Evolutionary conservation across 2,329 filamentous ascomycete species (phyloP).

Genomic region (Fusarium kyushuense): DNA sequence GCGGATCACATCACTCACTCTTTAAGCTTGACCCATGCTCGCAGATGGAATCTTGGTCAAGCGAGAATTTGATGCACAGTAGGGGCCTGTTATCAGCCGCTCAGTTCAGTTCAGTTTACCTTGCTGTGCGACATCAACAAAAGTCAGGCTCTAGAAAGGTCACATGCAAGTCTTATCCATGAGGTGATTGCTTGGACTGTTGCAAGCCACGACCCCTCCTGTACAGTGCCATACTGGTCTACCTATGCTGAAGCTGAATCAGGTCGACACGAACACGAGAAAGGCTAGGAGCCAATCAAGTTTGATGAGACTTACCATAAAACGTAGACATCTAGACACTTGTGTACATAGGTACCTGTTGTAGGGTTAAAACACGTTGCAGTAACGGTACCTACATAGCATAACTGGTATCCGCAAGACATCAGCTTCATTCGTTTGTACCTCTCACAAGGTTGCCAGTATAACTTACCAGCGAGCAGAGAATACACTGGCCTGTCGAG

Average conservation of each 20-base stretch:
- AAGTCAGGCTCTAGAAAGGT: neutral
- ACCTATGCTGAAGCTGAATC: slow-evolving; percentile 20
- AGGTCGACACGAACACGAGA: slow-evolving; percentile 40
- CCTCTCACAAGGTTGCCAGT: slow-evolving; percentile 34
- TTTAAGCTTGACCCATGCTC: slow-evolving; percentile 4
- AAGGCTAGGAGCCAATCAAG: slow-evolving; percentile 28
- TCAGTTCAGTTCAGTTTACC: slow-evolving; percentile 9
- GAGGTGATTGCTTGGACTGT: neutral
- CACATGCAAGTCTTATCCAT: neutral
- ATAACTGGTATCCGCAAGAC: slow-evolving; percentile 13
- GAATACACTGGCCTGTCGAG: neutral
- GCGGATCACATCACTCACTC: slow-evolving; percentile 19
- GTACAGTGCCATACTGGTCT: slow-evolving; percentile 20
- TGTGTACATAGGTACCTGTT: neutral
- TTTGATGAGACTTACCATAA: slow-evolving; percentile 26
- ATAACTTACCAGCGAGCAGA: neutral
- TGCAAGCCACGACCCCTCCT: slow-evolving; percentile 34
- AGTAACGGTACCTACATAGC: slow-evolving; percentile 25
- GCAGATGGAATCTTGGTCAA: slow-evolving; percentile 13
- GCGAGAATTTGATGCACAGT: neutral
- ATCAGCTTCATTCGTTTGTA: slow-evolving; percentile 13
- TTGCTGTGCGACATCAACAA: neutral
- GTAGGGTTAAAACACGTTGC: slow-evolving; percentile 8
- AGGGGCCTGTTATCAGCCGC: slow-evolving; percentile 1
- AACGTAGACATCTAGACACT: neutral